Evolutionary conservation across 2,329 filamentous ascomycete species (phyloP), one percentile per base, ranked within the genome.

Genomic region (Botryotinia globosa): DNA sequence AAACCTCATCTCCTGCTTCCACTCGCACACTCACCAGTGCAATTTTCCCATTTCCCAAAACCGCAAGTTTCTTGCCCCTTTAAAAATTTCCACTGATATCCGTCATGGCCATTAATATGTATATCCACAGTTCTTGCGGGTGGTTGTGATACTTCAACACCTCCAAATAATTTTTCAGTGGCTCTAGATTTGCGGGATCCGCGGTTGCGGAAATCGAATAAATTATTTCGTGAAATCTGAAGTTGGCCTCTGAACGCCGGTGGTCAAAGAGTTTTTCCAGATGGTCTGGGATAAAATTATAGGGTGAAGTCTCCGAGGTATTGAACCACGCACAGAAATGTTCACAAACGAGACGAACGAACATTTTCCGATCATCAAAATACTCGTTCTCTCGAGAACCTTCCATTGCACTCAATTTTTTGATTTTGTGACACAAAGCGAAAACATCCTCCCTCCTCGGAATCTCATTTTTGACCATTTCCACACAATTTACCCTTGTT

Each of bases 121-220:
- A 29, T 2, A 14, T 7, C 32, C 32, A 59, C 25, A 59, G 16
- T 12, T 2, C 4, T 48, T 25, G 1, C 45, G 22, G 10, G 22
- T 25, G 1, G 0, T 25, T 4, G 1, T 25, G 0, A 2, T 25
- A 2, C 0, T 1, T 14, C 10, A 51, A n/a, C 48, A 51, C 22
- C 6, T n/a, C 4, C 10, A 4, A 2, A 14, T 51, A n/a, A 14
- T 6, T 6, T 14, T 14, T 1, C 10, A n/a, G 0, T 0, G 25
- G 25, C 4, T n/a, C 4, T 51, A 14, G 45, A 25, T 51, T 1
- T 14, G 42, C 16, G 42, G 42, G 42, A 44, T 48, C 5, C 45
- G 9, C 12, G 4, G 2, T 4, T 32, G 32, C 32, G 32, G 32
- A 32, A 32, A 32, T 32, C 32, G 2, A 4, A n/a, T n/a, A n/a